phyloP scores from a whole-genome alignment of 805 yeast species.

The Crinitomyces ghanaensis region DNA sequence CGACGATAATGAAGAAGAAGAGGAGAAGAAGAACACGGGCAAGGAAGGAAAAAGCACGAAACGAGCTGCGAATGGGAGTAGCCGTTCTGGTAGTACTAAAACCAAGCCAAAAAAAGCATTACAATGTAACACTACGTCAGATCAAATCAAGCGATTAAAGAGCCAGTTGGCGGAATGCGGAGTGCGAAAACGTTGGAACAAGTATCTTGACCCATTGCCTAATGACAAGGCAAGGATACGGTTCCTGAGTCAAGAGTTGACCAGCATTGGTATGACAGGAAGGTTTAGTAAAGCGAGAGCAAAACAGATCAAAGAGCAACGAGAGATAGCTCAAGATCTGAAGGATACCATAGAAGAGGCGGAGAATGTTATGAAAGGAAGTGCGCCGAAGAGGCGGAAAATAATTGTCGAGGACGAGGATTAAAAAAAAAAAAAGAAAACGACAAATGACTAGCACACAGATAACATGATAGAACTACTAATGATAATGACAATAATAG shows the following conservation, averaged over 20 bases:
- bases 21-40: slow-evolving; percentile 5
- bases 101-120: no score
- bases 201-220: slow-evolving; percentile 13
- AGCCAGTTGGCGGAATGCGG: slow-evolving; percentile 20
- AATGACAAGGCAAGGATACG: slow-evolving; percentile 13
- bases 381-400: slow-evolving; percentile 1
- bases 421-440: slow-evolving; percentile 1
- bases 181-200: slow-evolving; percentile 19
- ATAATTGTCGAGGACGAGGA: slow-evolving; percentile 4
- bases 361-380: slow-evolving; percentile 5
- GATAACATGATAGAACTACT: no score
- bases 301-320: slow-evolving; percentile 15
- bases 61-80: no score
- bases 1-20: slow-evolving; percentile 7
- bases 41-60: slow-evolving; percentile 7
- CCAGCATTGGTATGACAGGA: slow-evolving; percentile 20
- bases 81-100: no score
- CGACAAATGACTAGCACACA: background rate
- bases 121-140: no score
- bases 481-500: no score
- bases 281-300: slow-evolving; percentile 21
- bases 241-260: slow-evolving; percentile 14
- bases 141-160: slow-evolving; percentile 19
- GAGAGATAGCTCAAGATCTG: slow-evolving; percentile 17
- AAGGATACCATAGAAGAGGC: slow-evolving; percentile 16